phyloP scores from a whole-genome alignment of 331 rosid species.

The Acacia concinna region DNA sequence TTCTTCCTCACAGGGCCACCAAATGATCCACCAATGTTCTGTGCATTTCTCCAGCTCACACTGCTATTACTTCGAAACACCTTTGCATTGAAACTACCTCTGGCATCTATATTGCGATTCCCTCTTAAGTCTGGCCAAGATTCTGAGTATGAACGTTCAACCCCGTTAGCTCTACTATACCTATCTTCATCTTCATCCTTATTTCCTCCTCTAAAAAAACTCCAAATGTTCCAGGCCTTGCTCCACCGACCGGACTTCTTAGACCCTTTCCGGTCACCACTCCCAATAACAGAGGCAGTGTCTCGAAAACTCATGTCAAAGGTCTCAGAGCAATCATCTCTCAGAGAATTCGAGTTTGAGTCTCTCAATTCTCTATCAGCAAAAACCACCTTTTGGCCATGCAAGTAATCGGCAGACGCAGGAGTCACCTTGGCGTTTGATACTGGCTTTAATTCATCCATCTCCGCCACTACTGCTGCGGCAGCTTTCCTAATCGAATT shows the following conservation, averaged over 20 bases:
- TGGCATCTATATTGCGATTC: conserved; percentile 57
- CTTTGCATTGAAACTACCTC: conserved; percentile 61
- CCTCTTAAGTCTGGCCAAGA: conserved; percentile 89
- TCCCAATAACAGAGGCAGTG: conserved; percentile 50
- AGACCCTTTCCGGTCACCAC: conserved; percentile 58
- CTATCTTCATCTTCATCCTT: conserved; percentile 84
- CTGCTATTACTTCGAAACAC: conserved; percentile 80
- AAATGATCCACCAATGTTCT: conserved; percentile 48
- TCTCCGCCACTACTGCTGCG: conserved; percentile 92
- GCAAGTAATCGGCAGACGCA: conserved; percentile 54
- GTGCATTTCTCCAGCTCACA: conserved; percentile 88
- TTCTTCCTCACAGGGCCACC: conserved; percentile 63
- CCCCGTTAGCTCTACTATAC: conserved; percentile 67
- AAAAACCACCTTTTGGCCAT: conserved; percentile 52
- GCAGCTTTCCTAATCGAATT: conserved; percentile 88
- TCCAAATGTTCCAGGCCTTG: conserved; percentile 90
- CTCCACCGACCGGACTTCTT: conserved; percentile 87
- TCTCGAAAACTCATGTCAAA: conserved; percentile 64
- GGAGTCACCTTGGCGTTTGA: conserved; percentile 65
- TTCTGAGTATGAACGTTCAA: conserved; percentile 79
- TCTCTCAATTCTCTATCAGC: conserved; percentile 68
- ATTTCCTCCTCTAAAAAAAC: conserved; percentile 57
- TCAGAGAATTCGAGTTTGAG: conserved; percentile 70
- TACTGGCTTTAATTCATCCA: conserved; percentile 77
- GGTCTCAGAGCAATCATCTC: conserved; percentile 79